Percentiles rank a stretch among this genome's conserved stretches.
Conservation (phyloP, 2,329 filamentous ascomycete species). For the Pseudocercospora eumusae region DNA sequence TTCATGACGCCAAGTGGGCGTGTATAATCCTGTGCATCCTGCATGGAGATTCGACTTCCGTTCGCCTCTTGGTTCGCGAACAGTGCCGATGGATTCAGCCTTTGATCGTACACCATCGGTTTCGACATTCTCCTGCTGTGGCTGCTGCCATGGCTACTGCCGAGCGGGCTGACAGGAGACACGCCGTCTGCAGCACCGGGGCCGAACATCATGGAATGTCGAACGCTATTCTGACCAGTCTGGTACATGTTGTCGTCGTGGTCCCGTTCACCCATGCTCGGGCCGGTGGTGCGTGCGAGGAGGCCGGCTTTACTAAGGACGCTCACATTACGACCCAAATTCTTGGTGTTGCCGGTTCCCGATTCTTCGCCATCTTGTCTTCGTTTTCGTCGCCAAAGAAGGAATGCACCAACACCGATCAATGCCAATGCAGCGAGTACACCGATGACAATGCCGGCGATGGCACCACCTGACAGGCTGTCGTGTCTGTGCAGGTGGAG, state of each 20-base stretch:
- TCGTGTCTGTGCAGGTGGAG: constrained; percentile 28
- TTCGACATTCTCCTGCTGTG: constrained; percentile 44
- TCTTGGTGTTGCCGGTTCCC: constrained; percentile 21
- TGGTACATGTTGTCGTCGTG: constrained; percentile 29
- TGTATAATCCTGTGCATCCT: constrained; percentile 52
- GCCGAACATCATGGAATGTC: constrained; percentile 39
- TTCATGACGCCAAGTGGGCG: constrained; percentile 47
- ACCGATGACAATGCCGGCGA: constrained; percentile 51
- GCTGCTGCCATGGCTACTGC: constrained; percentile 30
- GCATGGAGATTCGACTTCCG: constrained; percentile 49
- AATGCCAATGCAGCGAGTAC: constrained; percentile 43
- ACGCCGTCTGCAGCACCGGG: constrained; percentile 30
- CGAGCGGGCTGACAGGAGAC: constrained; percentile 38
- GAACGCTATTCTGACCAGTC: constrained; percentile 35
- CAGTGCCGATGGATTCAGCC: constrained; percentile 51
- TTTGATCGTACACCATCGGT: constrained; percentile 51
- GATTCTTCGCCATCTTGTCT: constrained; percentile 27
- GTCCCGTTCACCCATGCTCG: constrained; percentile 35
- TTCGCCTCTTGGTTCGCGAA: constrained; percentile 49
- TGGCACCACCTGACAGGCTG: constrained; percentile 41
- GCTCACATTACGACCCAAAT: constrained; percentile 46
- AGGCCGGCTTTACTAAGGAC: constrained; percentile 53
- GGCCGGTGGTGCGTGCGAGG: constrained; percentile 34
- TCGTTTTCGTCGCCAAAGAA: constrained; percentile 44
- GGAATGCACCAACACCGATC: constrained; percentile 42